Conservation (phyloP, 1,139 yeast genomes). For the Yamadazyma diddensiae region DNA sequence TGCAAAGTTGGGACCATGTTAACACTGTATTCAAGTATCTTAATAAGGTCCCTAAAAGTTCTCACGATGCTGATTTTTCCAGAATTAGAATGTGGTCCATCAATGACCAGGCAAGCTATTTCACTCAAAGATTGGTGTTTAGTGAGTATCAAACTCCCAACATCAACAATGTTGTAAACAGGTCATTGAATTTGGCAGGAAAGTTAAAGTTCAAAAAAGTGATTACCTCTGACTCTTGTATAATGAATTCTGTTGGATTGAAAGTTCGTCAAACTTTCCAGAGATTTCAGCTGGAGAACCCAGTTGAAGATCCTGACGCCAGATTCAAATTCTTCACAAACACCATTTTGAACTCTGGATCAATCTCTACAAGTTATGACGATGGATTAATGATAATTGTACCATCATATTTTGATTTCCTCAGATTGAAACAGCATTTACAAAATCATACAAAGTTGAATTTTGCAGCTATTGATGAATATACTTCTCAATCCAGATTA, state of each 20-base stretch:
- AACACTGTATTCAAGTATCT: constrained; percentile 65
- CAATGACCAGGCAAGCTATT: constrained; percentile 71
- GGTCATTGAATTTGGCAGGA: constrained; percentile 65
- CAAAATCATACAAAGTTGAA: constrained; percentile 58
- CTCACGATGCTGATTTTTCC: constrained; percentile 86
- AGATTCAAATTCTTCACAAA: constrained; percentile 80
- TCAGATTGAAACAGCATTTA: constrained; percentile 72
- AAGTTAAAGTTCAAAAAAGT: constrained; percentile 53
- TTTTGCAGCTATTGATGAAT: constrained; percentile 77
- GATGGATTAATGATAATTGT: constrained; percentile 79
- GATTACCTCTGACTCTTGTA: constrained; percentile 36
- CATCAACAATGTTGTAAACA: constrained; percentile 61
- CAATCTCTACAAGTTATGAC: constrained; percentile 54
- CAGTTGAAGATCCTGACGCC: constrained; percentile 69
- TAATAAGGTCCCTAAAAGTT: constrained; percentile 71
- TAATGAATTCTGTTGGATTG: constrained; percentile 50
- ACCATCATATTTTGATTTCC: constrained; percentile 84
- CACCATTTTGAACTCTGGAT: constrained; percentile 65
- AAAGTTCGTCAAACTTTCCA: constrained; percentile 72
- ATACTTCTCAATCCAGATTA: constrained; percentile 66
- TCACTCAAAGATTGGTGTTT: constrained; percentile 78
- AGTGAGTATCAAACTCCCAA: constrained; percentile 78
- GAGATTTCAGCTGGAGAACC: constrained; percentile 58
- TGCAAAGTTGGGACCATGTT: constrained; percentile 94
- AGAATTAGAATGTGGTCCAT: constrained; percentile 91